These are phyloP conservation scores for Pestalotiopsis fici DNA, from an alignment of 2,329 filamentous ascomycete species.

Conservation along the genomic window DNA sequence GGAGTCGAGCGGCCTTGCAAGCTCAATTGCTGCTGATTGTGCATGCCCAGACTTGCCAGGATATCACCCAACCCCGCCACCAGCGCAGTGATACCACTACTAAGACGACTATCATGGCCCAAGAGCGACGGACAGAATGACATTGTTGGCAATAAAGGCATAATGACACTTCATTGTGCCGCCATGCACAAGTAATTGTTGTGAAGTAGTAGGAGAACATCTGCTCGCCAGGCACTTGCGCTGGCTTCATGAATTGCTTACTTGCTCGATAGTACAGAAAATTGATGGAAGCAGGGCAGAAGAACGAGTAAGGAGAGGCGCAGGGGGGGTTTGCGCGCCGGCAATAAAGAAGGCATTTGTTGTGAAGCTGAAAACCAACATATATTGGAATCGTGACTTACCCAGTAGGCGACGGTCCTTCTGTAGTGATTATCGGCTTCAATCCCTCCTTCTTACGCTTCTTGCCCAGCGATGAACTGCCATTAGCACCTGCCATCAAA, in stretches of 20 bases:
- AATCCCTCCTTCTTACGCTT: conserved; percentile 75
- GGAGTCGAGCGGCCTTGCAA: background rate
- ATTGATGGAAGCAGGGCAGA: background rate
- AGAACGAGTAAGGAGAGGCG: background rate
- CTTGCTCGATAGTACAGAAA: background rate
- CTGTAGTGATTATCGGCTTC: conserved; percentile 76
- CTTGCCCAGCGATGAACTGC: conserved; percentile 47
- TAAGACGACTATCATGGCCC: background rate
- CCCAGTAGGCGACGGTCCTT: conserved; percentile 43
- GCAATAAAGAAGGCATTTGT: background rate
- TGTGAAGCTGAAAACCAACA: background rate
- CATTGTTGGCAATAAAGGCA: background rate
- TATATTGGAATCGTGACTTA: conserved; percentile 23
- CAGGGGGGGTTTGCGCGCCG: background rate
- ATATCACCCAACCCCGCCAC: conserved; percentile 4
- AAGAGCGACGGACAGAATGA: background rate
- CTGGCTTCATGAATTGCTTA: background rate
- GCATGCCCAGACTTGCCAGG: background rate
- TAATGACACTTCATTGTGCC: background rate
- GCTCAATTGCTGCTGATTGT: background rate
- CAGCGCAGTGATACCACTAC: background rate
- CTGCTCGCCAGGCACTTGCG: background rate
- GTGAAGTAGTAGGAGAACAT: background rate
- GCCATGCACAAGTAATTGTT: background rate
- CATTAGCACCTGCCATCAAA: conserved; percentile 34